Conservation (phyloP, 345 rosid species). For the Sonneratia alba region DNA sequence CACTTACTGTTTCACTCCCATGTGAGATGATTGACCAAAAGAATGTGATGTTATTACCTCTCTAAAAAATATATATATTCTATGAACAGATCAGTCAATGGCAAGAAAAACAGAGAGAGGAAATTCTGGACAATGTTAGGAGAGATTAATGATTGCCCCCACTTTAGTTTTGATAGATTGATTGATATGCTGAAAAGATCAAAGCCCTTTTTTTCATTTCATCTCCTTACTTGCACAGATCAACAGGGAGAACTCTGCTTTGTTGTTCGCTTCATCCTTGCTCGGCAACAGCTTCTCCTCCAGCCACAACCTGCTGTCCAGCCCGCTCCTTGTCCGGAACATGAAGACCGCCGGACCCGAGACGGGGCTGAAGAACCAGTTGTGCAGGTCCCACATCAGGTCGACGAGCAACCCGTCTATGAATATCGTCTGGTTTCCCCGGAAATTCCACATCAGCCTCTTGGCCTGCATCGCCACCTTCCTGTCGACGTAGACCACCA, state of each 20-base stretch:
- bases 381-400: constrained; percentile 22
- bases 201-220: no score
- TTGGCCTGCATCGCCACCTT: constrained; percentile 16
- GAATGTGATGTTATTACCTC: no score
- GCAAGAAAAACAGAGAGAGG: no score
- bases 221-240: constrained; percentile 14
- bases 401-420: constrained; percentile 18
- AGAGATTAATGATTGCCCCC: not conserved
- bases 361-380: constrained; percentile 17
- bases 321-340: constrained; percentile 20
- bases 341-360: constrained; percentile 14
- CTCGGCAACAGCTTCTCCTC: constrained; percentile 15
- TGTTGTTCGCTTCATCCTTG: constrained; percentile 3
- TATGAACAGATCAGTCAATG: no score
- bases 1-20: no score
- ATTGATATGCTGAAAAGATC: no score
- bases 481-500: constrained; percentile 15
- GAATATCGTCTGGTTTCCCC: constrained; percentile 24
- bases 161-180: no score
- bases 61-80: not conserved
- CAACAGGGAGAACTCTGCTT: constrained; percentile 17
- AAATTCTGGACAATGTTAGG: not conserved
- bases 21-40: no score
- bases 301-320: constrained; percentile 23
- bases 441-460: constrained; percentile 21